A percentile compares a stretch with the other conserved stretches of the same genome.
Evolutionary conservation across 768 basidiomycete genomes (phyloP).

Genomic region (Paxillus involutus): DNA sequence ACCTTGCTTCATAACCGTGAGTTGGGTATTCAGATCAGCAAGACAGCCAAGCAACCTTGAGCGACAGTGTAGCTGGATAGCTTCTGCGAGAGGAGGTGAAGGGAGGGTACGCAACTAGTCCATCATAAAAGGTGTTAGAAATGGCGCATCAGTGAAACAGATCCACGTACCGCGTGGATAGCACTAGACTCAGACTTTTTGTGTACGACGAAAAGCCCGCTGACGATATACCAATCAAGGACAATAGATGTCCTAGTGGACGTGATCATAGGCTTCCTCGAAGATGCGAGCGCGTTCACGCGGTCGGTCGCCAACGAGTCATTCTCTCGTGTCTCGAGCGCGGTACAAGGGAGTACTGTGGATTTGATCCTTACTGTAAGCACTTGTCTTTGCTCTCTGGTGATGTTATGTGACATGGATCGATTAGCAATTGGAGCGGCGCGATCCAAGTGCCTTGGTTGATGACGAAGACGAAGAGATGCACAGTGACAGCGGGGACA

Average conservation of each 20-base stretch:
- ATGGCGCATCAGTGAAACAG: background rate
- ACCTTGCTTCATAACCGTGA: constrained; percentile 54
- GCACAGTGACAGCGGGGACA: constrained; percentile 38
- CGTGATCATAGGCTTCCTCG: constrained; percentile 85
- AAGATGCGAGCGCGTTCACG: constrained; percentile 78
- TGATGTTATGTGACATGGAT: background rate
- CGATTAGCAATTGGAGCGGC: constrained; percentile 79
- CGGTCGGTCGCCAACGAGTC: constrained; percentile 78
- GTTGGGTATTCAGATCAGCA: constrained; percentile 67
- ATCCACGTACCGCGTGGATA: constrained; percentile 53
- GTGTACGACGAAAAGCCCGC: constrained; percentile 37
- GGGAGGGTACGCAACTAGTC: constrained; percentile 55
- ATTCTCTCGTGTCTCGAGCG: constrained; percentile 70
- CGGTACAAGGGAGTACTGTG: constrained; percentile 67
- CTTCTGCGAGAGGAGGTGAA: constrained; percentile 71
- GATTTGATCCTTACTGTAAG: constrained; percentile 81
- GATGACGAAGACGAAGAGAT: constrained; percentile 43
- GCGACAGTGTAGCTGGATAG: constrained; percentile 64
- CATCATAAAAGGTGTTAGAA: constrained; percentile 4
- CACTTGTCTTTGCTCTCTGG: constrained; percentile 5
- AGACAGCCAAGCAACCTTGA: constrained; percentile 70
- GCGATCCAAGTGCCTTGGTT: constrained; percentile 55
- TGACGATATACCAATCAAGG: too few relatives aligned
- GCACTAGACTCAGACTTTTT: constrained; percentile 55
- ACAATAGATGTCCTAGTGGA: constrained; percentile 86